A percentile compares a stretch with the other conserved stretches of the same genome.
These are phyloP conservation scores for Trichoderma oligosporum DNA, from an alignment of 2,329 filamentous ascomycete genomes.

Conservation along the genomic window DNA sequence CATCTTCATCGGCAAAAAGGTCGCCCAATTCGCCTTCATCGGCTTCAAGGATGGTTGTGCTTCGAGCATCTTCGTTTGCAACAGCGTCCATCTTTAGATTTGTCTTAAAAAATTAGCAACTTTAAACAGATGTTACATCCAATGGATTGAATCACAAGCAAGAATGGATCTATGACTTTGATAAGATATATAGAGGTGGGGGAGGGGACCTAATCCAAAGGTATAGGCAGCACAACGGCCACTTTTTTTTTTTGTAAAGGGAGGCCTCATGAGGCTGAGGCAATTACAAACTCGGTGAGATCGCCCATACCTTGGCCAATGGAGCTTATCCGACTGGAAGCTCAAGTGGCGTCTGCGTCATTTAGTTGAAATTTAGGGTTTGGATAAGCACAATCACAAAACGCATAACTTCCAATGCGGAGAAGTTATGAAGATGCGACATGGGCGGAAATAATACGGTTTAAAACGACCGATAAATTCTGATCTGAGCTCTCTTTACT, in stretches of 20 bases:
- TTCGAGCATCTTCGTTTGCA: not conserved
- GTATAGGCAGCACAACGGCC: no score
- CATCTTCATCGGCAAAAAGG: not conserved
- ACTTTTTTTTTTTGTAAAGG: not conserved
- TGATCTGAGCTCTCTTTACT: no score
- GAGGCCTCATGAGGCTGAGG: conserved; percentile 12
- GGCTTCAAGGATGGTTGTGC: not conserved
- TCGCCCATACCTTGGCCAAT: not conserved
- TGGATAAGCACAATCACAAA: conserved; percentile 6
- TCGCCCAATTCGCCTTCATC: conserved; percentile 8
- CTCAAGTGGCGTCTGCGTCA: conserved; percentile 9
- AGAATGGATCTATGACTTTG: no score
- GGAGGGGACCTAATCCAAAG: no score
- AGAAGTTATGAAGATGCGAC: no score
- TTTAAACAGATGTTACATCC: no score
- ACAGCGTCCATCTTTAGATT: not conserved
- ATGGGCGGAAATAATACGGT: no score
- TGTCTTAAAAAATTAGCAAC: no score
- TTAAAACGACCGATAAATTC: no score
- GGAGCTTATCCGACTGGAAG: not conserved
- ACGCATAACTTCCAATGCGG: no score
- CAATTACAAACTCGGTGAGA: conserved; percentile 14
- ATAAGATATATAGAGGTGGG: no score
- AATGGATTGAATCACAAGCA: no score
- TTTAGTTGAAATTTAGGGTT: conserved; percentile 2